Evolutionary conservation across 805 yeast genomes (phyloP).

Genomic region (Wickerhamiella bombiphila): DNA sequence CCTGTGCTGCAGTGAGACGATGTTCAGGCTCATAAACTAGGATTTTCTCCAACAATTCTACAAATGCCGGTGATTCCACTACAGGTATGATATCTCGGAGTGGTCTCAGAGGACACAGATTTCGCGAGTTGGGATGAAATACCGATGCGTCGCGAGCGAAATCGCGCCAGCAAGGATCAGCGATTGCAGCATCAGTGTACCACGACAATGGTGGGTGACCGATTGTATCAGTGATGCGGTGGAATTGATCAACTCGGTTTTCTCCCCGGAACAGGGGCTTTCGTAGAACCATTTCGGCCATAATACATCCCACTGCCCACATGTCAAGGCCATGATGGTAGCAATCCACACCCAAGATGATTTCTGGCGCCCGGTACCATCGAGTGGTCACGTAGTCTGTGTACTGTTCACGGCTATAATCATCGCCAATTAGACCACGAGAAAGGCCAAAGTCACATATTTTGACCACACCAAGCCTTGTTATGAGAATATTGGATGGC

Average conservation of each 20-base stretch:
- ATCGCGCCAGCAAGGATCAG: background rate
- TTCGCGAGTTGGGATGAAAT: background rate
- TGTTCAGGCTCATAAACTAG: slow-evolving; percentile 48
- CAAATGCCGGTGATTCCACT: slow-evolving; percentile 2
- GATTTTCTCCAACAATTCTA: slow-evolving; percentile 36
- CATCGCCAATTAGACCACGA: slow-evolving; percentile 41
- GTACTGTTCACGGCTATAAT: slow-evolving; percentile 20
- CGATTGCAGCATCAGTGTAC: background rate
- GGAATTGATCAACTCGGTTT: slow-evolving; percentile 55
- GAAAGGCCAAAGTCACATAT: slow-evolving; percentile 93
- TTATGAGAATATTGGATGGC: slow-evolving; percentile 77
- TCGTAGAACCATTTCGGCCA: slow-evolving; percentile 72
- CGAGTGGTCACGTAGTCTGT: slow-evolving; percentile 72
- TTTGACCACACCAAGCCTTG: slow-evolving; percentile 58
- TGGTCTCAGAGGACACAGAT: background rate
- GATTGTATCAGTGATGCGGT: slow-evolving; percentile 48
- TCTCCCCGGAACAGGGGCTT: slow-evolving; percentile 68
- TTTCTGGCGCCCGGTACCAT: slow-evolving; percentile 93
- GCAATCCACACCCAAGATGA: slow-evolving; percentile 33
- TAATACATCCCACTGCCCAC: slow-evolving; percentile 90
- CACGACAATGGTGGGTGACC: slow-evolving; percentile 45
- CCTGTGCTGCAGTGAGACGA: slow-evolving; percentile 41
- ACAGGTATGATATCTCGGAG: slow-evolving; percentile 7
- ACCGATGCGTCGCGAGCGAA: no score
- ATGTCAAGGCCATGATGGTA: slow-evolving; percentile 44